Evolutionary conservation across 768 basidiomycete species (phyloP), one percentile per base, ranked within the genome.

Genomic region (Auricularia sp.): DNA sequence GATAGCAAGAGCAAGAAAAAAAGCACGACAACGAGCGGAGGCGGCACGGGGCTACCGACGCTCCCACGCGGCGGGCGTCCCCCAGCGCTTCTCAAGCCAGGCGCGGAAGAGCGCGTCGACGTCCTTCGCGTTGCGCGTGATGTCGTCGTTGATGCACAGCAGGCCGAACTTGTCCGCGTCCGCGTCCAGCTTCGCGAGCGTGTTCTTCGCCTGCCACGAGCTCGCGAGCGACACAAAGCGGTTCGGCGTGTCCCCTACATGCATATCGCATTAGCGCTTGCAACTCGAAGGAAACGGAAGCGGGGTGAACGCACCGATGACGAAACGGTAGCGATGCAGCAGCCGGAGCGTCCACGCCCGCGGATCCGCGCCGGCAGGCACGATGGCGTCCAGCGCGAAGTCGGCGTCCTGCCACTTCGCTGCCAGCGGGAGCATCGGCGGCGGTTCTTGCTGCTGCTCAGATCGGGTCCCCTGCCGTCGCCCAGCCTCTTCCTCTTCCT

Each of bases 351-450:
- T 60, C 66, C 66, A 67, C 18, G 36, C 35, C 23, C 66, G 39
- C 33, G 66, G 47, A 33, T 65, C 33, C 12, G 61, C 61, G 21
- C 21, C 53, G 23, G 34, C 33, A 6, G 60, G 35, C n/a, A 71
- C 54, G 29, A 70, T 47, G 21, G 53, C 33, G 12, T 54, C 34
- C 21, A 70, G 65, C 16, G 69, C 58, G 63, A 71, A 71, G 43
- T 67, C 51, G 36, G 68, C 66, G 34, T 67, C 62, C 29, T 67
- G 36, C 70, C 70, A 71, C 3, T 62, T 63, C 4, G 66, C 23
- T 1, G 65, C 64, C 3, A 67, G 65, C 3, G 70, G 68, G 11
- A 71, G 65, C 58, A 65, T 63, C 36, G 69, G 69, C 29, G 29
- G 29, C 29, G 29, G 29, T 29, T 29, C 29, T 29, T 29, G 29